These are phyloP conservation scores for Oryza glaberrima DNA, from an alignment of 176 grass and related monocot species.

Conservation along the genomic window DNA sequence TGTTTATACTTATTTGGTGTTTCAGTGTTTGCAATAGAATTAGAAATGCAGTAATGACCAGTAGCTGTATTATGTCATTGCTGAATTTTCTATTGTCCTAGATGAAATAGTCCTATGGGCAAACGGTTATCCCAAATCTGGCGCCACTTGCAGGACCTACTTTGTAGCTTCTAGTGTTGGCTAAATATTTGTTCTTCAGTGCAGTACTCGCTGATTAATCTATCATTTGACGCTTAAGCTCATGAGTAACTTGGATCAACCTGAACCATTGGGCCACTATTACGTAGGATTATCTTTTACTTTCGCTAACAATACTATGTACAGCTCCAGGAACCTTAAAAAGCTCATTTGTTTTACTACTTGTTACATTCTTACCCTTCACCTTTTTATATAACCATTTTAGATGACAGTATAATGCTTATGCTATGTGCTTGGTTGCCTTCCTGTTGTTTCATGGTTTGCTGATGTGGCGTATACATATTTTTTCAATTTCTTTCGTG, in stretches of 20 bases:
- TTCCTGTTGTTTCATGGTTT: neutral
- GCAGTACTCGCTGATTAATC: neutral
- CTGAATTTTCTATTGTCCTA: neutral
- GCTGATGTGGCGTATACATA: no score
- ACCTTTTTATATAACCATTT: conserved; percentile 14
- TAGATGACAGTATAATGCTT: neutral
- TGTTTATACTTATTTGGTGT: neutral
- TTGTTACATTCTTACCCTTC: neutral
- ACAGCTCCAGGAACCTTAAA: neutral
- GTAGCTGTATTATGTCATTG: neutral
- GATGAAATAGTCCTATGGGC: neutral
- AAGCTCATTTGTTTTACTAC: neutral
- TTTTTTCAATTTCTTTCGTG: neutral
- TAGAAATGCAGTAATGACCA: neutral
- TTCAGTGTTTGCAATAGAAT: neutral
- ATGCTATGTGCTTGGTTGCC: neutral
- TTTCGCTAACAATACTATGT: neutral
- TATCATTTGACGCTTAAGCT: neutral
- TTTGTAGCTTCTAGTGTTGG: neutral
- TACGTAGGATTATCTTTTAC: neutral
- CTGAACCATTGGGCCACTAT: neutral
- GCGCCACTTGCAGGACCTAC: neutral
- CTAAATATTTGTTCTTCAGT: neutral
- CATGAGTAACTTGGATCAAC: neutral
- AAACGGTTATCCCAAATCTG: neutral